Conservation (phyloP, 1,139 yeast genomes). For the Candida glucosophila region DNA sequence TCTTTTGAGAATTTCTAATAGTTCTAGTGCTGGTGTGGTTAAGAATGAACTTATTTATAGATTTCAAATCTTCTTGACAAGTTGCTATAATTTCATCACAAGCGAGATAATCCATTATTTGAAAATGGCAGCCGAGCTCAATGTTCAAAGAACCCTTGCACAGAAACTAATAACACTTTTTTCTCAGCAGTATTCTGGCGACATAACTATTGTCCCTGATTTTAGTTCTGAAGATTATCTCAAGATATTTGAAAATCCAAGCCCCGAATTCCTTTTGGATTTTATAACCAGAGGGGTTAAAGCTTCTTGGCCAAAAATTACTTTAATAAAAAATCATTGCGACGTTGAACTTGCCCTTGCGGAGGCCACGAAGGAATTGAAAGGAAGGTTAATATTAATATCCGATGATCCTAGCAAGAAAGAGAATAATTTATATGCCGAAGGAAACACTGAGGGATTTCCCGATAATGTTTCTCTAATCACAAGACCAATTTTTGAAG, state of each 20-base stretch:
- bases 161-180: conserved; percentile 68
- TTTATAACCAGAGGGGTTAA: conserved; percentile 77
- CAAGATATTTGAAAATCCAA: conserved; percentile 69
- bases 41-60: conserved; percentile 53
- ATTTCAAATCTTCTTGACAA: conserved; percentile 45
- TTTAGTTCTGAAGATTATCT: conserved; percentile 49
- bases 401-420: conserved; percentile 9
- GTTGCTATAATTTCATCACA: conserved; percentile 50
- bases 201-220: conserved; percentile 84
- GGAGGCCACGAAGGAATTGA: conserved; percentile 56
- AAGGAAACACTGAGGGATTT: too few relatives aligned
- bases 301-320: conserved; percentile 88
- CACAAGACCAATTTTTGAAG: too few relatives aligned
- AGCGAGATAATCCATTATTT: conserved; percentile 74
- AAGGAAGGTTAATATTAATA: conserved; percentile 54
- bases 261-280: conserved; percentile 61
- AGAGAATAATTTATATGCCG: too few relatives aligned
- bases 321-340: conserved; percentile 80
- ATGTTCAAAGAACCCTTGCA: conserved; percentile 63
- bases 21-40: conserved; percentile 63
- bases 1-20: conserved; percentile 56
- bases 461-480: too few relatives aligned
- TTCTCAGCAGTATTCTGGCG: conserved; percentile 86
- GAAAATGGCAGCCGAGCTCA: conserved; percentile 65
- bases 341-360: conserved; percentile 84